A percentile compares a stretch with the other conserved stretches of the same genome.
These are phyloP conservation scores for Eucalyptus curtisii DNA, from an alignment of 345 rosid genomes.

Conservation along the genomic window DNA sequence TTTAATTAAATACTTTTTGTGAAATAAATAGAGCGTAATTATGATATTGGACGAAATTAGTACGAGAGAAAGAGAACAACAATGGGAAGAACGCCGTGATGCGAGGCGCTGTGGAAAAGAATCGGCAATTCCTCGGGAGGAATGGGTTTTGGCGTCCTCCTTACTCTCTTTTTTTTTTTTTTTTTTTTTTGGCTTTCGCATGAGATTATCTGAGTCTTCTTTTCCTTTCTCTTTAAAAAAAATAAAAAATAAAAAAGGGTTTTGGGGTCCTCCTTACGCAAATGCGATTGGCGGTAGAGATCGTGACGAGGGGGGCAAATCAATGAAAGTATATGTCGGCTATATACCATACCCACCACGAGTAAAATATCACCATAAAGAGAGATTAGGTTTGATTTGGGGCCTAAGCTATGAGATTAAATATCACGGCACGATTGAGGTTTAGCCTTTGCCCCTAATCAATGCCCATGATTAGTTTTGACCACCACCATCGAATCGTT, in stretches of 20 bases:
- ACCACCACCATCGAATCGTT: not conserved
- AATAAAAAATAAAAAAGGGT: not conserved
- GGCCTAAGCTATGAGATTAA: not conserved
- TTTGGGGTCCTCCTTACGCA: not conserved
- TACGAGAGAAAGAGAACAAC: not conserved
- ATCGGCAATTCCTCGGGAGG: not conserved
- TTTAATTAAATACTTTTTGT: too few species aligned
- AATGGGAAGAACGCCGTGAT: not conserved
- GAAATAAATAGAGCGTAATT: not conserved
- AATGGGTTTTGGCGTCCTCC: not conserved
- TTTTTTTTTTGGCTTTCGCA: not conserved
- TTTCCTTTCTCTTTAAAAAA: not conserved
- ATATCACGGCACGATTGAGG: not conserved
- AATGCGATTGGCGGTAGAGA: not conserved
- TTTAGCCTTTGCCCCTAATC: not conserved
- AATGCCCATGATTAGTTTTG: not conserved
- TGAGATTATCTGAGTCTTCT: not conserved
- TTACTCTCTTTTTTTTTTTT: too few species aligned
- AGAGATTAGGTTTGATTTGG: not conserved
- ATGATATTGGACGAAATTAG: not conserved
- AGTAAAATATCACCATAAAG: not conserved
- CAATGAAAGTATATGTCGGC: conserved; percentile 18
- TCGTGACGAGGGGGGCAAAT: not conserved
- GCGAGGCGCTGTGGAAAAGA: not conserved
- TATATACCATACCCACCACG: conserved; percentile 18